Conservation (phyloP, 73 alveolate species). For the Blepharisma stoltei region DNA sequence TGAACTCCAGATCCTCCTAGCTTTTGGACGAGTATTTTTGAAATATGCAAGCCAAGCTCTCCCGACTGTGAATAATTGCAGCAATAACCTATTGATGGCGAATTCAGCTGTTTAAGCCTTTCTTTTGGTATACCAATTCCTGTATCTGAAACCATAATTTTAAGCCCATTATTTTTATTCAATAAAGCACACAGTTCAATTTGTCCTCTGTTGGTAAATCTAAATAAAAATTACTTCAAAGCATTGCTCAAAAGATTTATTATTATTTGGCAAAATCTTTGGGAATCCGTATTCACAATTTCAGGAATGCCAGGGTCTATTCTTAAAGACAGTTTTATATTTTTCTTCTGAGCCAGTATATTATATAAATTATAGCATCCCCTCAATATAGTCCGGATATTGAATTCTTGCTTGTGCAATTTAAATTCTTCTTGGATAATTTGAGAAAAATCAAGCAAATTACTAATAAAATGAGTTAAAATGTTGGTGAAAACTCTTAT, state of each 20-base stretch:
- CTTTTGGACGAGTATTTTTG: conserved; percentile 14
- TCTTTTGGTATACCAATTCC: conserved; percentile 19
- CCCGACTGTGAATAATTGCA: not conserved
- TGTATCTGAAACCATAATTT: not conserved
- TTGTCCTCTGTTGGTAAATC: not conserved
- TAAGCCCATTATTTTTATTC: not conserved
- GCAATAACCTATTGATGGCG: not conserved
- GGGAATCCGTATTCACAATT: not conserved
- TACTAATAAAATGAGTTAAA: not conserved
- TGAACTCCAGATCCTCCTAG: not conserved
- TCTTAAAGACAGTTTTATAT: not conserved
- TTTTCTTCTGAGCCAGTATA: no score
- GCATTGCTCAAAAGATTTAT: conserved; percentile 23
- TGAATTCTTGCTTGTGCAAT: not conserved
- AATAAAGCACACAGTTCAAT: no score
- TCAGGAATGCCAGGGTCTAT: not conserved
- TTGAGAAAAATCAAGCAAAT: conserved; percentile 13
- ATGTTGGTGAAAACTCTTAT: no score
- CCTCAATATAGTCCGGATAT: not conserved
- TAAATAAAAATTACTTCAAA: not conserved
- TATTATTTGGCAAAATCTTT: not conserved
- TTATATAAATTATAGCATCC: no score
- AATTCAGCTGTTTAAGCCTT: not conserved
- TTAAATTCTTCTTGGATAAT: not conserved
- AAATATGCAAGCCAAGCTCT: conserved; percentile 3